phyloP scores from a whole-genome alignment of 257 asterid genomes.

The Haberlea rhodopensis region DNA sequence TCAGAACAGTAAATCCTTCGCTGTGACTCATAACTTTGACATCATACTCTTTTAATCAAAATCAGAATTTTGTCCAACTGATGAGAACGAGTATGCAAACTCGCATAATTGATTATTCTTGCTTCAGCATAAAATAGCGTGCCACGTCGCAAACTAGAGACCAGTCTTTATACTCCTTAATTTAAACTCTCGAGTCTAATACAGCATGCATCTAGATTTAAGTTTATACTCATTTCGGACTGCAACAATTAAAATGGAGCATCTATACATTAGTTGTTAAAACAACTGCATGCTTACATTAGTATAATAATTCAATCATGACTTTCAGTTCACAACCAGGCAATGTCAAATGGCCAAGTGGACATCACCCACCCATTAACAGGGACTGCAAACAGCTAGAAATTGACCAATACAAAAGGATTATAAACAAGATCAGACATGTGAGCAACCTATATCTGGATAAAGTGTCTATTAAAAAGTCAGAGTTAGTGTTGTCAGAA shows the following conservation, averaged over 20 bases:
- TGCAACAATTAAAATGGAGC: neutral
- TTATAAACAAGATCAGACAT: neutral
- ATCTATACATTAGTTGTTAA: constrained; percentile 19
- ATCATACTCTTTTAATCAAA: constrained; percentile 2
- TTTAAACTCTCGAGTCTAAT: constrained; percentile 4
- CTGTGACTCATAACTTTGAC: constrained; percentile 12
- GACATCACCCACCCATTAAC: neutral
- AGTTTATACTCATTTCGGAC: constrained; percentile 13
- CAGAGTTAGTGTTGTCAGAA: neutral
- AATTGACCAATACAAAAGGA: neutral
- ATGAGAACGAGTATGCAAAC: neutral
- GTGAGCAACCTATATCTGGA: neutral
- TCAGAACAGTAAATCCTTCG: neutral
- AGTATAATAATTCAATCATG: constrained; percentile 8
- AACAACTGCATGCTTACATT: constrained; percentile 10
- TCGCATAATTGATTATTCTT: neutral
- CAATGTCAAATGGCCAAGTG: neutral
- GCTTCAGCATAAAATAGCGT: neutral
- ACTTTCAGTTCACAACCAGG: neutral
- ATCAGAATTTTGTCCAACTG: neutral
- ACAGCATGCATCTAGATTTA: constrained; percentile 18
- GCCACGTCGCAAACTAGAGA: neutral
- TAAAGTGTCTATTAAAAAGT: neutral
- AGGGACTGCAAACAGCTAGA: neutral
- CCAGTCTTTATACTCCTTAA: neutral